Conservation (phyloP, 2,329 filamentous ascomycete genomes). For the Ophiostoma sp. region DNA sequence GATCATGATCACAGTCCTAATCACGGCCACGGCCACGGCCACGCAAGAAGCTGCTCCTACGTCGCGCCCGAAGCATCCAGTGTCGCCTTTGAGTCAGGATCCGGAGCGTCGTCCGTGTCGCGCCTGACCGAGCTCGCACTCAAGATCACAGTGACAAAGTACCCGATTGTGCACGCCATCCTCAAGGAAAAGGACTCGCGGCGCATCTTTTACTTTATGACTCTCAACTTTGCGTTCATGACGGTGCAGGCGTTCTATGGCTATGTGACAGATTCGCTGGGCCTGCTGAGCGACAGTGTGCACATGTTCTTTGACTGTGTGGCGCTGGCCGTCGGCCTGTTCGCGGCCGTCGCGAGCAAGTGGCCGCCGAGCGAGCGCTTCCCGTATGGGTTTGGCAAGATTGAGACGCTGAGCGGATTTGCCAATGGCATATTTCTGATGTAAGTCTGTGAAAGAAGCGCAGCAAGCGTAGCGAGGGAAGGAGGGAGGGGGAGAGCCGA, state of each 20-base stretch:
- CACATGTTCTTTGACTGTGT: conserved; percentile 99
- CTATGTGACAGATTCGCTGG: conserved; percentile 85
- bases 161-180: conserved; percentile 78
- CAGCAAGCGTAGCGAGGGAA: too few species aligned
- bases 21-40: conserved; percentile 29
- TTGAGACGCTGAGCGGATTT: conserved; percentile 92
- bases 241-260: conserved; percentile 89
- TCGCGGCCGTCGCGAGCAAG: conserved; percentile 91
- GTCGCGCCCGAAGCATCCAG: conserved; percentile 31
- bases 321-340: conserved; percentile 80
- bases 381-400: conserved; percentile 93
- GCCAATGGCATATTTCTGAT: conserved; percentile 94
- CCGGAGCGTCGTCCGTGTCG: conserved; percentile 50
- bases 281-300: conserved; percentile 93
- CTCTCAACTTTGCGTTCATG: conserved; percentile 94
- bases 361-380: conserved; percentile 87
- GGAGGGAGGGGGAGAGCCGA: too few species aligned
- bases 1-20: conserved; percentile 24
- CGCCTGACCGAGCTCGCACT: conserved; percentile 67
- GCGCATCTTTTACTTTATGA: conserved; percentile 97
- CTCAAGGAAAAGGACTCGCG: conserved; percentile 87
- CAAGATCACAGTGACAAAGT: conserved; percentile 56
- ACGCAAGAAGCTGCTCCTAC: conserved; percentile 30
- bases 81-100: conserved; percentile 31
- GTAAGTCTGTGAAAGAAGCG: conserved; percentile 42